Conservation (phyloP, 2,329 filamentous ascomycete species). For the Aspergillus piperis region DNA sequence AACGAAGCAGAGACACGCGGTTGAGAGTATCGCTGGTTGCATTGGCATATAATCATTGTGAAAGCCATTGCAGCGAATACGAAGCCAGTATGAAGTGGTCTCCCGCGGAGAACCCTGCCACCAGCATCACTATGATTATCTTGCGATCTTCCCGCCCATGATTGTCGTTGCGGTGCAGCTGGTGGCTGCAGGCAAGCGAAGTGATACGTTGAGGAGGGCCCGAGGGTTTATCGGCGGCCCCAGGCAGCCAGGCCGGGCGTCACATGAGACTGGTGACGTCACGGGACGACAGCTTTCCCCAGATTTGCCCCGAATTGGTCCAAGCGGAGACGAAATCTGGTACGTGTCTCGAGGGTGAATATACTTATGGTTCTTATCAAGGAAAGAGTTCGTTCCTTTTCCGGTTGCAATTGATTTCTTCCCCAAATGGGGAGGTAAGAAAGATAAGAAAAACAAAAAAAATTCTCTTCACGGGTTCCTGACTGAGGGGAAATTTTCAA, state of each 20-base stretch:
- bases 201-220: not conserved
- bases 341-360: not conserved
- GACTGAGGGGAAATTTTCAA: not conserved
- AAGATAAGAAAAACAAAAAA: too few relatives aligned
- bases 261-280: constrained; percentile 11
- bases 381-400: not conserved
- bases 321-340: constrained; percentile 3
- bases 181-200: constrained; percentile 1
- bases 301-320: constrained; percentile 8
- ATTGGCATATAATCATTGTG: too few relatives aligned
- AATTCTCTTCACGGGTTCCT: not conserved
- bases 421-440: too few relatives aligned
- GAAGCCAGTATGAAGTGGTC: not conserved
- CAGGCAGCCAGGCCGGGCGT: not conserved
- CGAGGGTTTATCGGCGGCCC: not conserved
- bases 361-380: not conserved
- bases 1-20: too few relatives aligned
- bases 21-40: too few relatives aligned
- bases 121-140: not conserved
- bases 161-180: not conserved
- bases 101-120: too few relatives aligned
- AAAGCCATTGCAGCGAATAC: too few relatives aligned
- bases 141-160: not conserved
- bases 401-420: not conserved
- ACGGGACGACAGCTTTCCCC: constrained; percentile 16